Evolutionary conservation across 75 land plant species (phyloP).

Genomic region (Gnetum montanum): DNA sequence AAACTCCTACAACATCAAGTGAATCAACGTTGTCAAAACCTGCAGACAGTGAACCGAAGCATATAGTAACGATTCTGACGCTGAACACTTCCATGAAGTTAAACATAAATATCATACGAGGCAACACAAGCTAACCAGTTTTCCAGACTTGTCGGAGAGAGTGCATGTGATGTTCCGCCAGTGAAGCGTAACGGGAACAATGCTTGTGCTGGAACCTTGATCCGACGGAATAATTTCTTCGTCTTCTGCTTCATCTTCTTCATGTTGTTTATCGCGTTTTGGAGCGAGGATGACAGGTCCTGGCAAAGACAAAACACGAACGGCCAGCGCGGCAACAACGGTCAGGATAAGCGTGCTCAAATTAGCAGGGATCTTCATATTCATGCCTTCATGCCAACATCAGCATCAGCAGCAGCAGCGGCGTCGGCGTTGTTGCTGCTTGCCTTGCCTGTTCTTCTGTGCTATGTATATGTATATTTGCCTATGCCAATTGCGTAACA

Average conservation of each 20-base stretch:
- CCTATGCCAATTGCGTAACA: no score
- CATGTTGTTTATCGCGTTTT: not conserved
- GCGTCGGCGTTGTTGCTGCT: no score
- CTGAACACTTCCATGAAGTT: no score
- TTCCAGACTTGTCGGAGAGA: conserved; percentile 40
- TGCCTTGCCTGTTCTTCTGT: no score
- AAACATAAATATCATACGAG: no score
- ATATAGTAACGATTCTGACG: no score
- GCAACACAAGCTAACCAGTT: conserved; percentile 32
- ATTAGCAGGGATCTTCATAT: no score
- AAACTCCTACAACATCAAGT: no score
- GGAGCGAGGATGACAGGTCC: not conserved
- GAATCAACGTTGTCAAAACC: not conserved
- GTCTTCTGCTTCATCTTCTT: not conserved
- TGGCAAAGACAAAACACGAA: conserved; percentile 4
- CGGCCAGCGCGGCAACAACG: not conserved
- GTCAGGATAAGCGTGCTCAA: not conserved
- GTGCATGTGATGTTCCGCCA: conserved; percentile 60
- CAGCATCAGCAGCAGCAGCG: no score
- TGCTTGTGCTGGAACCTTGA: conserved; percentile 17
- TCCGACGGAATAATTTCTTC: no score
- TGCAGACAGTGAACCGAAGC: not conserved
- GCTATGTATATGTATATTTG: no score
- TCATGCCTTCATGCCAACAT: no score
- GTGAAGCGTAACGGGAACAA: conserved; percentile 42